Percentiles rank a stretch among this genome's conserved stretches.
These are phyloP conservation scores for Debaryomycetaceae sp. DNA, from an alignment of 1,139 yeast species.

Conservation along the genomic window DNA sequence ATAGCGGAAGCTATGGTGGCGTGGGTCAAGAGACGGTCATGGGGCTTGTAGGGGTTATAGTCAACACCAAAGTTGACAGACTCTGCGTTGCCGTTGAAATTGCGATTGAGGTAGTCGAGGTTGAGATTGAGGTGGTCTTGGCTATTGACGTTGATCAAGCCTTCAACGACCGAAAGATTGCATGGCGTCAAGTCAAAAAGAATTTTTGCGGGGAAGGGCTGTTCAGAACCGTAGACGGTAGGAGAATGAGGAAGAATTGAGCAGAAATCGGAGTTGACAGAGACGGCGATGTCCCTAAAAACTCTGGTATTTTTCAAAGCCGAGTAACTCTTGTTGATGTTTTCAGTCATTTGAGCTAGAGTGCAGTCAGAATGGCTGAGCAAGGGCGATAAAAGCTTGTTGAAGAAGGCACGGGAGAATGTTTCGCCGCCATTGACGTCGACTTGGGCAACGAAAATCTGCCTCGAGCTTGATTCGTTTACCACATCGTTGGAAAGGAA, in stretches of 20 bases:
- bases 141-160: slow-evolving; percentile 25
- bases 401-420: slow-evolving; percentile 35
- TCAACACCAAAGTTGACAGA: slow-evolving; percentile 29
- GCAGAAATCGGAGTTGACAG: slow-evolving; percentile 22
- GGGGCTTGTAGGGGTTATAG: slow-evolving; percentile 38
- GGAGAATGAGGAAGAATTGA: slow-evolving; percentile 15
- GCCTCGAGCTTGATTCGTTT: slow-evolving; percentile 23
- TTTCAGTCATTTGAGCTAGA: slow-evolving; percentile 25
- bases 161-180: slow-evolving; percentile 26
- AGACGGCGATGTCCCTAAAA: slow-evolving; percentile 26
- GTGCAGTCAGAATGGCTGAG: slow-evolving; percentile 35
- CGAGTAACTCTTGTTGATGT: slow-evolving; percentile 15
- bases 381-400: slow-evolving; percentile 35
- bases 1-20: slow-evolving; percentile 25
- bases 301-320: slow-evolving; percentile 31
- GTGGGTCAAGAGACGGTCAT: slow-evolving; percentile 27
- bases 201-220: slow-evolving; percentile 28
- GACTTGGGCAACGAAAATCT: slow-evolving; percentile 33
- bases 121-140: slow-evolving; percentile 30
- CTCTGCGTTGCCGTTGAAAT: slow-evolving; percentile 36
- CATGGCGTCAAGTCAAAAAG: slow-evolving; percentile 24
- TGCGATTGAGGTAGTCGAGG: slow-evolving; percentile 31
- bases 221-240: slow-evolving; percentile 22
- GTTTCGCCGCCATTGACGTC: slow-evolving; percentile 41
- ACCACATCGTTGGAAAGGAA: slow-evolving; percentile 24